phyloP scores from a whole-genome alignment of 768 basidiomycete species.

The Mycena galopus region DNA sequence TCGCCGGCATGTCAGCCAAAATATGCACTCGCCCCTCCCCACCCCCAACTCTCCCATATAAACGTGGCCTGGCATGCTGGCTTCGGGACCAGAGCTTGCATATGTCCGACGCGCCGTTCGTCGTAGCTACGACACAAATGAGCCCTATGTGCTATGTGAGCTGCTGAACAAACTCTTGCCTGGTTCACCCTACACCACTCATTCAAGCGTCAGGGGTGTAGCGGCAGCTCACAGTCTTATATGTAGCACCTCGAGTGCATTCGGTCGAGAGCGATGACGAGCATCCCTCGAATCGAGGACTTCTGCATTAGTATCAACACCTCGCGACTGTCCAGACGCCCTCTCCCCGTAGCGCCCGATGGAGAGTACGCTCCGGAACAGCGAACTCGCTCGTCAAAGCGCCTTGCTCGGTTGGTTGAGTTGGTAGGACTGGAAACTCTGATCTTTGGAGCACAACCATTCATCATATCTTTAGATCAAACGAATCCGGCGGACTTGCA shows the following conservation, averaged over 20 bases:
- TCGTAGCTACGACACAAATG: not conserved
- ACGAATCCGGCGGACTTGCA: not conserved
- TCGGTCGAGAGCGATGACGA: not conserved
- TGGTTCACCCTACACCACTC: not conserved
- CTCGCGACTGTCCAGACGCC: not conserved
- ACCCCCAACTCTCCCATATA: not conserved
- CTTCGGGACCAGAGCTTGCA: slow-evolving; percentile 1
- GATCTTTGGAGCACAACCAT: not conserved
- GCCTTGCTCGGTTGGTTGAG: not conserved
- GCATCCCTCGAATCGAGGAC: not conserved
- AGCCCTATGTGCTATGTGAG: not conserved
- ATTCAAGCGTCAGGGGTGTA: not conserved
- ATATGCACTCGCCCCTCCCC: not conserved
- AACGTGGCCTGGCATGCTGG: not conserved
- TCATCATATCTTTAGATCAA: not conserved
- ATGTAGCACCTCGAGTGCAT: not conserved
- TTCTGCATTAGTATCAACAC: not conserved
- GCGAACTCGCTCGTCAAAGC: not conserved
- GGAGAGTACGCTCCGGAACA: not conserved
- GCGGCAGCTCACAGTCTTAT: not conserved
- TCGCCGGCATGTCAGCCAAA: not conserved
- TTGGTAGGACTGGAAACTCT: not conserved
- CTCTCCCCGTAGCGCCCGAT: not conserved
- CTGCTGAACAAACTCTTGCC: not conserved
- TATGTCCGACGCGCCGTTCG: not conserved